phyloP scores from a whole-genome alignment of 2,329 filamentous ascomycete genomes.

The Paracorniculantispora psalliotae region DNA sequence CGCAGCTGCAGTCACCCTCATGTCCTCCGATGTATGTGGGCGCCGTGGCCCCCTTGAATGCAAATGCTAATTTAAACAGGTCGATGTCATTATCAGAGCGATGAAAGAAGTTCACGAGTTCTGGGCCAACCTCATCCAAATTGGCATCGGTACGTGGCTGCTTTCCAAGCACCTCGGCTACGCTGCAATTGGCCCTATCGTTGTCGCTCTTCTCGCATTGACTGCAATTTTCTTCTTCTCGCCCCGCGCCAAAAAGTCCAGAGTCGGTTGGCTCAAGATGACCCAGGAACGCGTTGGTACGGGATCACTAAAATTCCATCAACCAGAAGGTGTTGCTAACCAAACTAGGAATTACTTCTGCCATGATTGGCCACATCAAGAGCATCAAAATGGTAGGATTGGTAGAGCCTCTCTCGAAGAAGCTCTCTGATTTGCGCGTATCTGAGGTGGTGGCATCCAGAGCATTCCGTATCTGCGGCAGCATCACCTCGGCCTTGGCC shows the following conservation, averaged over 20 bases:
- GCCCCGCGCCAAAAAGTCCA: constrained; percentile 25
- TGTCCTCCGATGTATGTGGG: constrained; percentile 34
- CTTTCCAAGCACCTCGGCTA: constrained; percentile 30
- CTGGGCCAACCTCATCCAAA: constrained; percentile 32
- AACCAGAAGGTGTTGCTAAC: neutral
- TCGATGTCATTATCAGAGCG: constrained; percentile 33
- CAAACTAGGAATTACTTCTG: constrained; percentile 23
- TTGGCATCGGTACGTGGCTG: constrained; percentile 29
- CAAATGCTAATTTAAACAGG: constrained; percentile 19
- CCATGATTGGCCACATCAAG: constrained; percentile 36
- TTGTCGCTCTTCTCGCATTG: constrained; percentile 25
- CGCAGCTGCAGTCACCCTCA: constrained; percentile 34
- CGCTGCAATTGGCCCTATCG: constrained; percentile 29
- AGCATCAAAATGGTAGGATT: constrained; percentile 38
- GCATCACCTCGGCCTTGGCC: constrained; percentile 31
- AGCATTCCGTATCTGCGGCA: constrained; percentile 29
- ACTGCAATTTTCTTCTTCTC: constrained; percentile 23
- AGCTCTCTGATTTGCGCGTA: constrained; percentile 27
- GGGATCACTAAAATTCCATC: neutral
- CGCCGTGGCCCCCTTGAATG: neutral
- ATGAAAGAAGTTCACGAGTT: constrained; percentile 32
- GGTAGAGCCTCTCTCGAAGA: constrained; percentile 24
- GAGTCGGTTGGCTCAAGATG: constrained; percentile 22
- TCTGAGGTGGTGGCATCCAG: constrained; percentile 32
- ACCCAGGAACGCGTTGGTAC: constrained; percentile 26